Base-by-base conservation (phyloP, 352 stramenopile genomes). In the Phytophthora fragariaefolia region DNA sequence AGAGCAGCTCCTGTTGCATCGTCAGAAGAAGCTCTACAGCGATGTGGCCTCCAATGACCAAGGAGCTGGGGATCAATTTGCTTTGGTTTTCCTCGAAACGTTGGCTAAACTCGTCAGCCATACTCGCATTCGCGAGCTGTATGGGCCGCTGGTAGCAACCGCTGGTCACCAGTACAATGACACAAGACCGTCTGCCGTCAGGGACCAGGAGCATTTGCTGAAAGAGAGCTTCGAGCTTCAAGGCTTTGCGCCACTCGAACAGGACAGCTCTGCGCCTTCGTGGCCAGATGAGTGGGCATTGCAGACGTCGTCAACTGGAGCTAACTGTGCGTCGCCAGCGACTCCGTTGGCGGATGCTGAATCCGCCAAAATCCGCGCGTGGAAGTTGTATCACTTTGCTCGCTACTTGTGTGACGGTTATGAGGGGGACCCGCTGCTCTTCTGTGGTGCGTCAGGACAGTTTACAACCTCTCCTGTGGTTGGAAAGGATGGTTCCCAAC, bases 141-240 rank as follows among this genome's bases (percentile, higher is more conserved):
- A 83, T 49, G 36, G 58, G 6, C 67, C 71, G 1, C 56, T 86
- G 8, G 28, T 83, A n/a, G 62, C 42, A 6, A 45, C 18, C 8
- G 17, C 36, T 47, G 28, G 57, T 10, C 42, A 71, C 24, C 54
- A 36, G 27, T 36, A 45, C 51, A 53, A 18, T 4, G 69, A 70
- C 28, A 58, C 78, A 24, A 27, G 56, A 5, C 66, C 71, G 15
- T 59, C 71, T 53, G 45, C 32, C 34, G 49, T 85, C 13, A 58
- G 42, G 9, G 72, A 82, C 42, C 63, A 83, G 63, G 69, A 84
- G 60, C 58, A 85, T 48, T 63, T 78, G 56, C 64, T 95, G 40
- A 92, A 92, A 60, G 87, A 95, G 50, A 92, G 76, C 27, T 52
- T 91, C 4, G 87, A 95, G 64, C 69, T 95, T 58, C 74, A 72